Conservation (phyloP, 164 flowering plant species). For the Annona squamosa region DNA sequence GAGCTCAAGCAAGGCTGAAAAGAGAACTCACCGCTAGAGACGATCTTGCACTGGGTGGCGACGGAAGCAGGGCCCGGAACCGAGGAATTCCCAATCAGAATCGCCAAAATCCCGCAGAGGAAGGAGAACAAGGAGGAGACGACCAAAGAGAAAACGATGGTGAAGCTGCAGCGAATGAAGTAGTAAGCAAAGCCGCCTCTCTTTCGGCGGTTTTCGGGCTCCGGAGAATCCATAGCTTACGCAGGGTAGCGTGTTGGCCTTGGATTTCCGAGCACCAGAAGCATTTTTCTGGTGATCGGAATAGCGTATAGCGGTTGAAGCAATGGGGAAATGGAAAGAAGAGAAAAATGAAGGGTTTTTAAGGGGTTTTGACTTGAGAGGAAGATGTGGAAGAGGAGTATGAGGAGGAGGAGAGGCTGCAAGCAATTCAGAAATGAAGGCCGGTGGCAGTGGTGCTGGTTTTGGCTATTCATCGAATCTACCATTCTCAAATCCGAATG, state of each 20-base stretch:
- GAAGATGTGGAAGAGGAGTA: too few relatives aligned
- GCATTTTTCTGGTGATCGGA: constrained; percentile 5
- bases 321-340: background rate
- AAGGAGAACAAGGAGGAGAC: constrained; percentile 26
- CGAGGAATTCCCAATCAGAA: constrained; percentile 26
- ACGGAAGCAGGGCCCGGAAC: constrained; percentile 37
- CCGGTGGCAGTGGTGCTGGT: too few relatives aligned
- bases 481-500: too few relatives aligned
- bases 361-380: too few relatives aligned
- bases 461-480: too few relatives aligned
- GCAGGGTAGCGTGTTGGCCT: background rate
- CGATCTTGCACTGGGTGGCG: constrained; percentile 64
- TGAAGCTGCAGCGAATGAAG: constrained; percentile 16
- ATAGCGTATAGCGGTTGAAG: background rate
- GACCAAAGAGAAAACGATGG: constrained; percentile 31
- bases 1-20: too few relatives aligned
- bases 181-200: constrained; percentile 3
- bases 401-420: too few relatives aligned
- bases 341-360: background rate
- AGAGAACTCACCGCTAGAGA: constrained; percentile 58
- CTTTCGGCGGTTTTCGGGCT: background rate
- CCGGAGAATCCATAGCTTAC: constrained; percentile 16
- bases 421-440: too few relatives aligned
- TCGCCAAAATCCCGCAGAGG: constrained; percentile 25
- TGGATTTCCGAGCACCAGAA: constrained; percentile 4